phyloP scores from a whole-genome alignment of 306 rosid genomes.

The Biancaea sappan region DNA sequence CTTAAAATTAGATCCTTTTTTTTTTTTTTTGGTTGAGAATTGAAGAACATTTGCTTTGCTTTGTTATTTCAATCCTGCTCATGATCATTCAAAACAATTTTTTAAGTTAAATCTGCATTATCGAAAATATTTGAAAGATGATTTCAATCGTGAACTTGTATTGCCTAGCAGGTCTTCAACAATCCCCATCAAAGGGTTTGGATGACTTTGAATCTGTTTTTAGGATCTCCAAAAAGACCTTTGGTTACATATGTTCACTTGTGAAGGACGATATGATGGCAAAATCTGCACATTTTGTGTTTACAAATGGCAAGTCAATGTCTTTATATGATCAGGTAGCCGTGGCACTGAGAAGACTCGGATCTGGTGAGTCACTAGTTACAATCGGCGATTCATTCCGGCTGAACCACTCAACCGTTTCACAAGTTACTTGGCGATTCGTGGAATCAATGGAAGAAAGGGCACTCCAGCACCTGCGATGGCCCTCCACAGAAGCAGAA shows the following conservation, averaged over 20 bases:
- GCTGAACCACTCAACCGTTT: slow-evolving; percentile 78
- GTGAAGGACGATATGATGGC: slow-evolving; percentile 72
- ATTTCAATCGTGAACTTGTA: not conserved
- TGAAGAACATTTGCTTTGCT: not conserved
- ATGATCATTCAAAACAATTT: slow-evolving; percentile 2
- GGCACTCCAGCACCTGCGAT: slow-evolving; percentile 68
- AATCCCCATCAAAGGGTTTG: slow-evolving; percentile 41
- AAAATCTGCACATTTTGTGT: slow-evolving; percentile 57
- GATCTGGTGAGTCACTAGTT: slow-evolving; percentile 71
- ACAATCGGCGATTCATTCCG: slow-evolving; percentile 61
- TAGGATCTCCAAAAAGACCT: slow-evolving; percentile 55
- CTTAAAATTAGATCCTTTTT: not conserved
- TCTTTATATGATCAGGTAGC: slow-evolving; percentile 64
- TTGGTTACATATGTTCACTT: slow-evolving; percentile 70
- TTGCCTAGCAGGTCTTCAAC: slow-evolving; percentile 48
- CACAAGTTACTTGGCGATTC: slow-evolving; percentile 76
- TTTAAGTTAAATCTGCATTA: slow-evolving; percentile 8
- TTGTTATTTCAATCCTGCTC: slow-evolving; percentile 3
- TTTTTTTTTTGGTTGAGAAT: not conserved
- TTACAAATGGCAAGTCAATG: slow-evolving; percentile 56
- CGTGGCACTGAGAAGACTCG: slow-evolving; percentile 69
- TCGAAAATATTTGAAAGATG: not conserved
- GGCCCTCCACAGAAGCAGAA: slow-evolving; percentile 67
- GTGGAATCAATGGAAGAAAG: slow-evolving; percentile 77
- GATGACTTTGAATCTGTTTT: slow-evolving; percentile 57